phyloP scores from a whole-genome alignment of 2,329 filamentous ascomycete species.

The Sporothrix phasma region DNA sequence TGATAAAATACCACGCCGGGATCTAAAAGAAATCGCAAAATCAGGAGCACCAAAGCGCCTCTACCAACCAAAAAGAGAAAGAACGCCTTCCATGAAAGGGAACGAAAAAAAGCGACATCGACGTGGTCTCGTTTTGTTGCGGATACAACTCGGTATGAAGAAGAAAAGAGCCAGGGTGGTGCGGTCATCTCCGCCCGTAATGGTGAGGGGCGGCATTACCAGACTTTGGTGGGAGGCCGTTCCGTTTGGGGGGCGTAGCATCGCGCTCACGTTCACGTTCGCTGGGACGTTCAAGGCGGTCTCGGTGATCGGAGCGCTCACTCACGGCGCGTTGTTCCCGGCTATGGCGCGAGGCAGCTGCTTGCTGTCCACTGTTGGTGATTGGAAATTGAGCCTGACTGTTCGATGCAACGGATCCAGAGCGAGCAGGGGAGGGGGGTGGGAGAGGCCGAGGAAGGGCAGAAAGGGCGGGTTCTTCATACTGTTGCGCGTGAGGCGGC shows the following conservation, averaged over 20 bases:
- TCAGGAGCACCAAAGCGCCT: not conserved
- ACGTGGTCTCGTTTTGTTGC: not conserved
- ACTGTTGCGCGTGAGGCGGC: conserved; percentile 31
- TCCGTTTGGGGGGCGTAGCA: conserved; percentile 16
- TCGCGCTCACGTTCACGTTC: conserved; percentile 17
- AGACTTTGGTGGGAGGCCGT: conserved; percentile 11
- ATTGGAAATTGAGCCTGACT: conserved; percentile 17
- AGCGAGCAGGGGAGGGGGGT: conserved; percentile 13
- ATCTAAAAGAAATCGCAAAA: not conserved
- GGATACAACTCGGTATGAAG: not conserved
- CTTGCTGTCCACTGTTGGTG: conserved; percentile 15
- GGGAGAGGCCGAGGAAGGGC: conserved; percentile 1
- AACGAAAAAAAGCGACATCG: not conserved
- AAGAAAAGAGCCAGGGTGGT: not conserved
- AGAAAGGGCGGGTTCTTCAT: conserved; percentile 29
- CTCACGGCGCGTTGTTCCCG: conserved; percentile 11
- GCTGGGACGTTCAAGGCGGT: conserved; percentile 1
- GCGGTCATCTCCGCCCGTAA: conserved; percentile 14
- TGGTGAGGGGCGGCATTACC: conserved; percentile 5
- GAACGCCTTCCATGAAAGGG: not conserved
- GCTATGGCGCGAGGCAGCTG: conserved; percentile 11
- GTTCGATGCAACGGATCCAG: conserved; percentile 13
- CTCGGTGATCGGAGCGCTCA: conserved; percentile 14
- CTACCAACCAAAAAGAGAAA: not conserved
- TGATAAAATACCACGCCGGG: not conserved